Conservation (phyloP, 768 basidiomycete species). For the Agrocybe chaxingu region DNA sequence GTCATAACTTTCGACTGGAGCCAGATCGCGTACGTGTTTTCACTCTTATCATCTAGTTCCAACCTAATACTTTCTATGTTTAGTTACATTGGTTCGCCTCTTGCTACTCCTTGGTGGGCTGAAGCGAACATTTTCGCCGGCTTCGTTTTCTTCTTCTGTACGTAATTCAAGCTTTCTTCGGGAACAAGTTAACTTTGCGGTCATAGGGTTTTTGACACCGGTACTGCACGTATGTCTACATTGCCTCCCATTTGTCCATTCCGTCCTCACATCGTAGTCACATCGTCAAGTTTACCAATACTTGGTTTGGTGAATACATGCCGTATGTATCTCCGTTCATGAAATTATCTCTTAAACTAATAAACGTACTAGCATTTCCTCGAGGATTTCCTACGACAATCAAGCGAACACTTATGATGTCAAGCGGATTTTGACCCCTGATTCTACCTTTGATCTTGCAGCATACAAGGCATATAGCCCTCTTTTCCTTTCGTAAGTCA, state of each 20-base stretch:
- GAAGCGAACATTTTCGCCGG: slow-evolving; percentile 62
- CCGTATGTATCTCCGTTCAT: slow-evolving; percentile 34
- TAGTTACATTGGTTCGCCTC: slow-evolving; percentile 50
- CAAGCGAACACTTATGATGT: slow-evolving; percentile 55
- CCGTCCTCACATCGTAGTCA: neutral
- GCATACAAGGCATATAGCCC: slow-evolving; percentile 56
- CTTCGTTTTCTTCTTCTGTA: slow-evolving; percentile 65
- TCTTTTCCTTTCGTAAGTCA: slow-evolving; percentile 48
- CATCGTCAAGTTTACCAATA: slow-evolving; percentile 50
- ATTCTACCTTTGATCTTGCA: slow-evolving; percentile 47
- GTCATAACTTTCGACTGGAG: slow-evolving; percentile 51
- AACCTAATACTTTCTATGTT: neutral
- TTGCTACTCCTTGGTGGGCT: slow-evolving; percentile 63
- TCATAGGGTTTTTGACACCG: slow-evolving; percentile 51
- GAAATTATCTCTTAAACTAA: neutral
- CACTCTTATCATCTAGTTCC: neutral
- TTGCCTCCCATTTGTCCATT: neutral
- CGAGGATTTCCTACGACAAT: slow-evolving; percentile 61
- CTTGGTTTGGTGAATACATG: slow-evolving; percentile 51
- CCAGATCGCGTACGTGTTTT: slow-evolving; percentile 51
- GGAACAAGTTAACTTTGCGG: neutral
- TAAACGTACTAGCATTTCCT: slow-evolving; percentile 41
- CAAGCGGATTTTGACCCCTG: slow-evolving; percentile 45
- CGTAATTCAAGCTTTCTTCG: slow-evolving; percentile 5
- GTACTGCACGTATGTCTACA: slow-evolving; percentile 42